Evolutionary conservation across 768 basidiomycete genomes (phyloP).

Genomic region (Pleurotus ostreatus): DNA sequence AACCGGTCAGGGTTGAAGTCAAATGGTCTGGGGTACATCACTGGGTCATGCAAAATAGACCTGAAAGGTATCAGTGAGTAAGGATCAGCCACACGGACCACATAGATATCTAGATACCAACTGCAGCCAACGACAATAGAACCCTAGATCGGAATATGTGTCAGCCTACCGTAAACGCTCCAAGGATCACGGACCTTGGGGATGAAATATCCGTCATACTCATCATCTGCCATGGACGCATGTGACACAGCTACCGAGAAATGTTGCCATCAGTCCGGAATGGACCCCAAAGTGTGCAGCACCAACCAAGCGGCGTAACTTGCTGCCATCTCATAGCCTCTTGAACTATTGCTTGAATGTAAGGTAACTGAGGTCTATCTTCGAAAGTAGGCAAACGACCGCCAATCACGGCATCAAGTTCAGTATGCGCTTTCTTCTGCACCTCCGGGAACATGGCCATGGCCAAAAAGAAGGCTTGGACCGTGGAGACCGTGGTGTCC

Average conservation of each 20-base stretch:
- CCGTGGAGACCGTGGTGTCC: constrained; percentile 11
- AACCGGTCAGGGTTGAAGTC: constrained; percentile 29
- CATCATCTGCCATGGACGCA: constrained; percentile 26
- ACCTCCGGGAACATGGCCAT: constrained; percentile 16
- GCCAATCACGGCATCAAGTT: constrained; percentile 31
- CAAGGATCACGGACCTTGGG: constrained; percentile 21
- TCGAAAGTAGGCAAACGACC: constrained; percentile 22
- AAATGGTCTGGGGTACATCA: constrained; percentile 14
- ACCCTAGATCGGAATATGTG: constrained; percentile 19
- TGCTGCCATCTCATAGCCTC: constrained; percentile 21
- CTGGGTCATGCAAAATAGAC: constrained; percentile 18
- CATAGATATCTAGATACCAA: constrained; percentile 16
- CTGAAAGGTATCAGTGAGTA: neutral
- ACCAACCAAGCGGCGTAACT: constrained; percentile 16
- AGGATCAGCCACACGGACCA: no score
- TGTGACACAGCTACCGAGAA: constrained; percentile 16
- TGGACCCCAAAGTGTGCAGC: neutral
- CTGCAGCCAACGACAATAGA: constrained; percentile 25
- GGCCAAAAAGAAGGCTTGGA: constrained; percentile 14
- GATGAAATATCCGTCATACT: constrained; percentile 31
- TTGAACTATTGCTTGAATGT: constrained; percentile 20
- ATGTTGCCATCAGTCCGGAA: neutral
- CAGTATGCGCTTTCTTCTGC: constrained; percentile 28
- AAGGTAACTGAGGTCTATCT: constrained; percentile 18
- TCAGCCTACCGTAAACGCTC: constrained; percentile 12